These are phyloP conservation scores for Chamaenerion angustifolium DNA, from an alignment of 345 rosid genomes.

Conservation along the genomic window DNA sequence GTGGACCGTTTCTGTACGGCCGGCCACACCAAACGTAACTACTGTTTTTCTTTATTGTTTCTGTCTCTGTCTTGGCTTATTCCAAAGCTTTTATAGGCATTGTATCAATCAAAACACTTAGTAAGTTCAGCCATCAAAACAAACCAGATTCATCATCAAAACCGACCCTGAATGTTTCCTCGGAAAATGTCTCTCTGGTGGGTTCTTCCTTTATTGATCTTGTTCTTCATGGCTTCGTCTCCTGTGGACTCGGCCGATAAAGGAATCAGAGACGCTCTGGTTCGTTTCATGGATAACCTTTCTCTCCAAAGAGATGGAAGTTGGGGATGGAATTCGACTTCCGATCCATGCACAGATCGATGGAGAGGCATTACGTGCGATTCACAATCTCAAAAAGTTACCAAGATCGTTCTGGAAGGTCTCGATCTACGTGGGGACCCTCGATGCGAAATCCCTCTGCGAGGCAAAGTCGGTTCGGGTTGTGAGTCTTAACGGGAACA, in stretches of 20 bases:
- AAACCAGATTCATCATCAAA: conserved; percentile 2
- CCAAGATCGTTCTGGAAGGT: conserved; percentile 31
- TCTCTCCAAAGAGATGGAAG: conserved; percentile 17
- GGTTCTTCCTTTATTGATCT: conserved; percentile 13
- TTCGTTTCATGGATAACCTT: conserved; percentile 34
- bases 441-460: conserved; percentile 30
- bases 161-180: background rate
- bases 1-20: background rate
- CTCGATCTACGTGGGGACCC: conserved; percentile 31
- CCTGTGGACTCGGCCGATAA: conserved; percentile 20
- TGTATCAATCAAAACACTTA: conserved; percentile 2
- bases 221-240: conserved; percentile 14
- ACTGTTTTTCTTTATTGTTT: no score
- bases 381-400: conserved; percentile 10
- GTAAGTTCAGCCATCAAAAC: conserved; percentile 21
- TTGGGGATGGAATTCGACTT: conserved; percentile 39
- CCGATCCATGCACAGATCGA: conserved; percentile 38
- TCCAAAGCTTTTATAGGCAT: conserved; percentile 8
- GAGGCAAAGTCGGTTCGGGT: conserved; percentile 16
- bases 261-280: conserved; percentile 21
- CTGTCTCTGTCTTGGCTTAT: conserved; percentile 8
- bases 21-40: background rate
- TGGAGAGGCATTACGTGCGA: conserved; percentile 38
- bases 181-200: conserved; percentile 9
- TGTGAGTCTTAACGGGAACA: conserved; percentile 31